Base-by-base conservation (phyloP, 2,329 filamentous ascomycete genomes). In the Pseudogymnoascus sp. region DNA sequence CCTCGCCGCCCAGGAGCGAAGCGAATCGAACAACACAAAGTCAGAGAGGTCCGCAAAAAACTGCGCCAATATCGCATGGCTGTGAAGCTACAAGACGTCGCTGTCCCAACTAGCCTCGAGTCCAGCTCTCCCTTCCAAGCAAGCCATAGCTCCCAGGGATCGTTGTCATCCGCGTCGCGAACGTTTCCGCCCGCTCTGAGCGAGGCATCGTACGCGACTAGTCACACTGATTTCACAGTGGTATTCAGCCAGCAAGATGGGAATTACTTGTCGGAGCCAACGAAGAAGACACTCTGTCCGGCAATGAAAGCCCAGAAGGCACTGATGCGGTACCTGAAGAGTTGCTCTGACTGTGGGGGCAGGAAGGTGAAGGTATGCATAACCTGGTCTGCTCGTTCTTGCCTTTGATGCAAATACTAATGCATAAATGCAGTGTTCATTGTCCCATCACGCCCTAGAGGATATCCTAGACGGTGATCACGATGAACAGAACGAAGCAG, bases 271-370 rank as follows among this genome's bases (percentile, higher is more conserved):
- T 66, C 65, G 47, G 62, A 64, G 15, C 66, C 68, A 15, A 63
- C 4, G 3, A 69, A 71, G 57, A 71, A 62, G 21, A 62, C 23
- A 17, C 64, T 74, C 3, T 26, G 9, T 10, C 68, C 69, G 17
- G 59, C 53, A 19, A 61, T 63, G 8, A 71, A 66, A 44, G 69
- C 69, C 6, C 70, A 71, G 65, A 69, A 71, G 36, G 71, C 70
- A 15, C 66, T 74, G 19, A 64, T 72, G 15, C 68, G 72, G 17
- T 65, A 65, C 36, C 61, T 74, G 50, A 69, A 65, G 21, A 67
- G 69, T 19, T 73, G 72, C 60, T 19, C 9, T 35, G 31, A 40
- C 23, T 63, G 62, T 15, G 31, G 62, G 21, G 31, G 21, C 21
- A 50, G 47, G 31, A 63, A 63, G 38, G 28, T 60, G 23, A 63